Evolutionary conservation across 1,139 yeast genomes (phyloP), one percentile per base, ranked within the genome.

Genomic region (Geotrichum phurueaensis): DNA sequence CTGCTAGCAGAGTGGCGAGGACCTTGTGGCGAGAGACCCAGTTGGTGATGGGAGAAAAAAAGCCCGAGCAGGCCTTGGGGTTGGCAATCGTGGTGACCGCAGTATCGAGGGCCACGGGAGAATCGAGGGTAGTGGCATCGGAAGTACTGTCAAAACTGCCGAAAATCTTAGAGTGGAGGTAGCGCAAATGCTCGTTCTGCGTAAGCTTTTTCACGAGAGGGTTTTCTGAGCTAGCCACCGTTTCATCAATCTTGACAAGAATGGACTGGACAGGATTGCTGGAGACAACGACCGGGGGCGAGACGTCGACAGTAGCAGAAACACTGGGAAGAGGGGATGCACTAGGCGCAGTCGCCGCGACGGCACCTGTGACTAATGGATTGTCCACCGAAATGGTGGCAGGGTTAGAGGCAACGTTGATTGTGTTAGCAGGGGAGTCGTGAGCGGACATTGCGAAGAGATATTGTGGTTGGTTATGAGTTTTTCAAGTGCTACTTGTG

Each of bases 21-120:
- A 66, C 65, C 59, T 65, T 69, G 67, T 69, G 68, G 18, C 65
- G 61, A 13, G 58, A 33, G 50, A 71, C 60, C 74, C 75, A 75
- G 36, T 66, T 68, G 27, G 55, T 39, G 39, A 60, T 18, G 7
- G 56, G 33, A 4, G 27, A 15, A n/a, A 22, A 47, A 45, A 54
- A 5, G 10, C 51, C 51, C 13, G 54, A 31, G 18, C 20, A 29
- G n/a, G 36, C 25, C 3, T n/a, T 15, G n/a, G 51, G 45, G 45
- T 39, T 36, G 13, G 33, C 6, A 7, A 18, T 43, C 25, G n/a
- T 25, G 18, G 48, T 13, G 9, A 27, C 9, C 2, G 45, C 51
- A 54, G 56, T 13, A 6, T 25, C 36, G n/a, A 36, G n/a, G 3
- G 27, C 29, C n/a, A 23, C 15, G n/a, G 51, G 27, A 13, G 23